Evolutionary conservation across 2,329 filamentous ascomycete species (phyloP).

Genomic region (Aspergillus sp.): DNA sequence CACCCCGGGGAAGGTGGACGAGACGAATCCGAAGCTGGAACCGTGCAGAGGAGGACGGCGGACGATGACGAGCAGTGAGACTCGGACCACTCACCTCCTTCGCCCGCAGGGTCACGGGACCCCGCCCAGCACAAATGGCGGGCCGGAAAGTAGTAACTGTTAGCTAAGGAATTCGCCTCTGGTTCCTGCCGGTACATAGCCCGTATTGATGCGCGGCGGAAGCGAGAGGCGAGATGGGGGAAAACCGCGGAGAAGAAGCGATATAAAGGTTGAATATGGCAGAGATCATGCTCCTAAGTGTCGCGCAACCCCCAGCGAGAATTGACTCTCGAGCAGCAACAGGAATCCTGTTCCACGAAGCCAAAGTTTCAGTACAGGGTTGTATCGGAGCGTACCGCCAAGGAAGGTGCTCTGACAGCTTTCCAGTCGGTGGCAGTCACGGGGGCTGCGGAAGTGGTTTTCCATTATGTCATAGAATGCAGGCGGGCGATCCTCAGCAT

Average conservation of each 20-base stretch:
- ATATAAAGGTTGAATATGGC: background rate
- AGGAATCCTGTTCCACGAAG: background rate
- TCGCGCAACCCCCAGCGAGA: no score
- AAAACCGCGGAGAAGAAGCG: background rate
- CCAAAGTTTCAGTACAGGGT: constrained; percentile 1
- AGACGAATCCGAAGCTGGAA: background rate
- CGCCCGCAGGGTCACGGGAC: constrained; percentile 14
- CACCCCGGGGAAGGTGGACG: constrained; percentile 4
- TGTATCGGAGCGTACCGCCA: background rate
- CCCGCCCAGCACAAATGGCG: constrained; percentile 10
- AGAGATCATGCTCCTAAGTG: background rate
- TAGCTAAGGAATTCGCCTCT: constrained; percentile 18
- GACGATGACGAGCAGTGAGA: background rate
- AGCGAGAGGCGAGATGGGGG: background rate
- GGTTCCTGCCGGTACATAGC: background rate
- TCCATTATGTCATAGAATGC: constrained; percentile 28
- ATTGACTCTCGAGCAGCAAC: constrained; percentile 1
- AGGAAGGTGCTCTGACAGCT: constrained; percentile 6
- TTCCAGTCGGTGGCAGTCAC: constrained; percentile 10
- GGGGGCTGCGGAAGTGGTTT: constrained; percentile 16
- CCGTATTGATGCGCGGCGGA: background rate
- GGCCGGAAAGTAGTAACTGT: constrained; percentile 12
- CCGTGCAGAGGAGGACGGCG: background rate
- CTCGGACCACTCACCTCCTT: constrained; percentile 1
- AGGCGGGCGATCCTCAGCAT: constrained; percentile 12